phyloP scores from a whole-genome alignment of 768 basidiomycete species.

The Boletus sp. region DNA sequence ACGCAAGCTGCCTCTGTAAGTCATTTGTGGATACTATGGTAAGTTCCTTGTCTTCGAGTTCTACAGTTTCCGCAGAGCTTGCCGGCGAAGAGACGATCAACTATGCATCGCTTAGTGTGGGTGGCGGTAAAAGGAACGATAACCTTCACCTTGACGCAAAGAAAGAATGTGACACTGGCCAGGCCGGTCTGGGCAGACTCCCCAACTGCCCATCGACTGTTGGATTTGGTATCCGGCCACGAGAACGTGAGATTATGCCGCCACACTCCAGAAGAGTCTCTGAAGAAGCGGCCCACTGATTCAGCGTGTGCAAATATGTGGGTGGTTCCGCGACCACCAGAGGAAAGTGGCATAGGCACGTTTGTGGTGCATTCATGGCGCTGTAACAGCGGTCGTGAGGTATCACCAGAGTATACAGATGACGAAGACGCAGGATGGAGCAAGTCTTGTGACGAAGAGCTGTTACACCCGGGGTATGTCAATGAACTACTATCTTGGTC shows the following conservation, averaged over 20 bases:
- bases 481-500: constrained; percentile 17
- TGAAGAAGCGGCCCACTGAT: constrained; percentile 54
- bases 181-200: constrained; percentile 69
- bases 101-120: constrained; percentile 24
- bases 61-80: constrained; percentile 60
- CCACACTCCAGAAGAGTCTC: constrained; percentile 57
- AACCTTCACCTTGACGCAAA: constrained; percentile 61
- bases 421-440: constrained; percentile 15
- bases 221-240: constrained; percentile 68
- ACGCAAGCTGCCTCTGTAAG: constrained; percentile 60
- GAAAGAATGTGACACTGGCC: constrained; percentile 65
- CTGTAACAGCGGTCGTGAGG: constrained; percentile 26
- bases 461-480: constrained; percentile 1
- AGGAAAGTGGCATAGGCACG: constrained; percentile 9
- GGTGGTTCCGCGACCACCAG: constrained; percentile 35
- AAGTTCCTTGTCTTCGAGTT: constrained; percentile 67
- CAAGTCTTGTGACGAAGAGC: constrained; percentile 23
- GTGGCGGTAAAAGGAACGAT: constrained; percentile 10
- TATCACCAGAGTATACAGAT: constrained; percentile 25
- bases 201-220: constrained; percentile 74
- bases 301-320: constrained; percentile 57
- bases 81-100: constrained; percentile 44
- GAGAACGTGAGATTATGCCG: constrained; percentile 63
- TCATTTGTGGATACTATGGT: constrained; percentile 67
- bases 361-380: constrained; percentile 13